Conservation (phyloP, 495 filamentous ascomycete genomes). For the Hypomontagnella monticulosa region DNA sequence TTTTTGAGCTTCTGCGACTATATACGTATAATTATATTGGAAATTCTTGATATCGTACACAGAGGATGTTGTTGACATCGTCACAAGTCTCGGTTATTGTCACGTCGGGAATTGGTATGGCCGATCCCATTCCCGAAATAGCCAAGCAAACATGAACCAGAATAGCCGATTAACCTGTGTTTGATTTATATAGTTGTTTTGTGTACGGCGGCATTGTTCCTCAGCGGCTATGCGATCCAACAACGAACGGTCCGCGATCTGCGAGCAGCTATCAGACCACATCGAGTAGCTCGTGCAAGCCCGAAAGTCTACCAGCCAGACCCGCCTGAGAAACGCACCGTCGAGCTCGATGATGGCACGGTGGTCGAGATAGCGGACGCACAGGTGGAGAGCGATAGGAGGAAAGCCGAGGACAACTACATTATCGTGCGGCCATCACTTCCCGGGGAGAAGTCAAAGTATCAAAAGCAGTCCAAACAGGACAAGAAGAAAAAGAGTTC, state of each 20-base stretch:
- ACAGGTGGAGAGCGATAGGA: slow-evolving; percentile 7
- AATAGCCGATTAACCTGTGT: slow-evolving; percentile 1
- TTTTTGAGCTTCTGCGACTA: background rate
- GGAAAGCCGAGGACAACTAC: slow-evolving; percentile 22
- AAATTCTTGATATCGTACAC: slow-evolving; percentile 9
- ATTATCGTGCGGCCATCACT: slow-evolving; percentile 48
- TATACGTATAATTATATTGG: slow-evolving; percentile 15
- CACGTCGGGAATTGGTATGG: slow-evolving; percentile 59
- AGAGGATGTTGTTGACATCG: slow-evolving; percentile 61
- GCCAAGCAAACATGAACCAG: background rate
- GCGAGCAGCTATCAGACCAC: slow-evolving; percentile 56
- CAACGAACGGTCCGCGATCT: slow-evolving; percentile 63
- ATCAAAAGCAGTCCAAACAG: slow-evolving; percentile 17
- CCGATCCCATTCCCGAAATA: slow-evolving; percentile 16
- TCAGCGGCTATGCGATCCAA: slow-evolving; percentile 63
- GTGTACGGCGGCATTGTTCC: slow-evolving; percentile 62
- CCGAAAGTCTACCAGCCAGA: slow-evolving; percentile 58
- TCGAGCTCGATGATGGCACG: slow-evolving; percentile 51
- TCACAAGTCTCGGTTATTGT: slow-evolving; percentile 62
- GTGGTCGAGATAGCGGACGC: slow-evolving; percentile 44
- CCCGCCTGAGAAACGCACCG: slow-evolving; percentile 38
- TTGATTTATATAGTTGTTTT: slow-evolving; percentile 52
- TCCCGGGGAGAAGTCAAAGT: slow-evolving; percentile 32
- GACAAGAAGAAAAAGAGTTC: slow-evolving; percentile 25
- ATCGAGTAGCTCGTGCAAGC: slow-evolving; percentile 45